Conservation (phyloP, 176 grass and related monocot species). For the Typha latifolia region DNA sequence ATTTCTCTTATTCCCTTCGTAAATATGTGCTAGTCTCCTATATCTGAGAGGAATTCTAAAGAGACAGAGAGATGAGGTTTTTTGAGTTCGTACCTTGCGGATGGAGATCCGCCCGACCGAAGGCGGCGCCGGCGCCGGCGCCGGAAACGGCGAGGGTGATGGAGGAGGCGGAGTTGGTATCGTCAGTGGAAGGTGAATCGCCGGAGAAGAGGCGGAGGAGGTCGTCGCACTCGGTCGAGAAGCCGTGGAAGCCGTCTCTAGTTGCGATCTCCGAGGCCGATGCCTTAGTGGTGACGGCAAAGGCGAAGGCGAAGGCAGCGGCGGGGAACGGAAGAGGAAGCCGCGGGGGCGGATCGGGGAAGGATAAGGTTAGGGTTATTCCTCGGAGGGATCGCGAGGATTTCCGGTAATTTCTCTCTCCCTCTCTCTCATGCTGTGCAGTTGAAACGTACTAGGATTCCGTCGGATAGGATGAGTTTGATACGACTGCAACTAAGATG, state of each 20-base stretch:
- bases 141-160: too few relatives aligned
- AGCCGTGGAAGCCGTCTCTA: constrained; percentile 11
- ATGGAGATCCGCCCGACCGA: too few relatives aligned
- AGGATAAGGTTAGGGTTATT: background rate
- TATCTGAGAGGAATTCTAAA: too few relatives aligned
- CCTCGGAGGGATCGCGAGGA: background rate
- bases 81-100: too few relatives aligned
- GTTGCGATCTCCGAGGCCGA: constrained; percentile 10
- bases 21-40: too few relatives aligned
- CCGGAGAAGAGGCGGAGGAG: constrained; percentile 6
- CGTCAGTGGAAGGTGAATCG: too few relatives aligned
- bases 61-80: too few relatives aligned
- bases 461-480: too few relatives aligned
- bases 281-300: background rate
- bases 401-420: background rate
- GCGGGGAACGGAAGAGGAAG: background rate
- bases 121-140: too few relatives aligned
- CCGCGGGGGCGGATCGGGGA: background rate
- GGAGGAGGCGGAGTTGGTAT: too few relatives aligned
- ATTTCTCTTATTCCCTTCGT: too few relatives aligned
- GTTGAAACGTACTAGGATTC: background rate
- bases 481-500: too few relatives aligned
- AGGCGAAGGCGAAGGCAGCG: background rate
- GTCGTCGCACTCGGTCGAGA: background rate
- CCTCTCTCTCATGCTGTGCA: background rate